Base-by-base conservation (phyloP, 768 basidiomycete species). In the Hypholoma fasciculare region DNA sequence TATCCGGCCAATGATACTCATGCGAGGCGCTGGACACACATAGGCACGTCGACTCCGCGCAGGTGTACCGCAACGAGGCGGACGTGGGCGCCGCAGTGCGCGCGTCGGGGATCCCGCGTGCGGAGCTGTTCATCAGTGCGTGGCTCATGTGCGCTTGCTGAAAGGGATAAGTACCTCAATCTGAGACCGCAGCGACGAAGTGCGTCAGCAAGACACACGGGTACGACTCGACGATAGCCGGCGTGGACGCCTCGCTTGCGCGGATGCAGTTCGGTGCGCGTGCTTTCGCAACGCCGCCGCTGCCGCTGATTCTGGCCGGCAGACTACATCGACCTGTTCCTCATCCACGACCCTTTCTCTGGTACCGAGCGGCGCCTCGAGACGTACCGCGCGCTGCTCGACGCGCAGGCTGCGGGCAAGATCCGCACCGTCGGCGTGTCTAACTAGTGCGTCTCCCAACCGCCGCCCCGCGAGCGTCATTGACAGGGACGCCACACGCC, bases 401-500 rank as follows among this genome's bases (percentile, higher is more conserved):
- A 87, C 37, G 81, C 82, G n/a, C 81, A 82, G 61, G 66, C 74
- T 27, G 80, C 72, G 3, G 90, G 92, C 3, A 90, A 89, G 64
- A 80, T 92, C 51, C 79, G 82, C 60, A 78, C 79, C 4, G 82
- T 91, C n/a, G 92, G 92, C 2, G 92, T 94, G 7, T 92, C 90
- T 1, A 94, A 94, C 72, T 94, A 86, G 90, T 91, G 63, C 48
- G 88, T 67, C 36, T 4, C 34, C 23, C 34, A 3, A 39, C 14
- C 16, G 23, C 39, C 30, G 26, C 47, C 17, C 12, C 19, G 13
- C 23, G 20, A 20, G 16, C 20, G 16, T 7, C 16, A 39, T 13
- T 49, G 39, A 34, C 23, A 4, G 23, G n/a, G n/a, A n/a, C n/a
- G n/a, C n/a, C n/a, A 13, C 27, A n/a, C 34, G 20, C 49, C 17